These are phyloP conservation scores for Teratosphaeria destructans DNA, from an alignment of 2,329 filamentous ascomycete species.

Conservation along the genomic window DNA sequence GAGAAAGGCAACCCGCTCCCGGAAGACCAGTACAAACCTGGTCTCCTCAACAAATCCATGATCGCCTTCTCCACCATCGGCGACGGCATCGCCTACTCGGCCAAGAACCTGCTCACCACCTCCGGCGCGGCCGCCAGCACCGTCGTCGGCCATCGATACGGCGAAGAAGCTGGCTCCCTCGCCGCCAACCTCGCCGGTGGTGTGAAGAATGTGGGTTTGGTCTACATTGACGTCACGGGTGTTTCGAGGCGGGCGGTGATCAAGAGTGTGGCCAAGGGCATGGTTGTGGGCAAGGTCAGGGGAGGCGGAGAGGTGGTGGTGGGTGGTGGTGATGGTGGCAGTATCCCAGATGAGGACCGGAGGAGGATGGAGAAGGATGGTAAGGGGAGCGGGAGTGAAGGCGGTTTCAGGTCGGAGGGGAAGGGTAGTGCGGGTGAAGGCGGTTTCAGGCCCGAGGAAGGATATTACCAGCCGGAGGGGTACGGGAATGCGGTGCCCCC, in stretches of 20 bases:
- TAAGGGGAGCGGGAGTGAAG: conserved; percentile 1
- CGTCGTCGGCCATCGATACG: conserved; percentile 83
- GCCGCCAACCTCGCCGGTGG: conserved; percentile 68
- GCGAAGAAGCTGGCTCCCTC: conserved; percentile 70
- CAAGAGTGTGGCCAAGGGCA: conserved; percentile 92
- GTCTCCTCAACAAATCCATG: conserved; percentile 85
- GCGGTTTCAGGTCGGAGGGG: conserved; percentile 1
- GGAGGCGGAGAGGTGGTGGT: conserved; percentile 65
- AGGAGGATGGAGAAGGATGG: conserved; percentile 1
- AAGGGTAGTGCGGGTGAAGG: conserved; percentile 1
- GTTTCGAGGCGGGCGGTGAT: conserved; percentile 82
- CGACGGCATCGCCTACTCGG: conserved; percentile 84
- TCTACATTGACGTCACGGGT: conserved; percentile 93
- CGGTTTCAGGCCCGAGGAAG: not conserved
- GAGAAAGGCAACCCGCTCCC: conserved; percentile 54
- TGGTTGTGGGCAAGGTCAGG: conserved; percentile 75
- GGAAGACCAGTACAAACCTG: conserved; percentile 63
- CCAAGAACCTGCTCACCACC: conserved; percentile 64
- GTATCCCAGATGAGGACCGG: conserved; percentile 28
- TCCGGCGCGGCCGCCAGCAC: conserved; percentile 70
- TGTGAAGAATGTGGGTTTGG: conserved; percentile 90
- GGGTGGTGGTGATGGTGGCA: conserved; percentile 52
- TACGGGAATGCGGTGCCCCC: conserved; percentile 4
- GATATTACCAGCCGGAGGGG: conserved; percentile 1
- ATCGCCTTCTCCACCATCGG: conserved; percentile 94